Base-by-base conservation (phyloP, 2,329 filamentous ascomycete species). In the Penicillium sp. region DNA sequence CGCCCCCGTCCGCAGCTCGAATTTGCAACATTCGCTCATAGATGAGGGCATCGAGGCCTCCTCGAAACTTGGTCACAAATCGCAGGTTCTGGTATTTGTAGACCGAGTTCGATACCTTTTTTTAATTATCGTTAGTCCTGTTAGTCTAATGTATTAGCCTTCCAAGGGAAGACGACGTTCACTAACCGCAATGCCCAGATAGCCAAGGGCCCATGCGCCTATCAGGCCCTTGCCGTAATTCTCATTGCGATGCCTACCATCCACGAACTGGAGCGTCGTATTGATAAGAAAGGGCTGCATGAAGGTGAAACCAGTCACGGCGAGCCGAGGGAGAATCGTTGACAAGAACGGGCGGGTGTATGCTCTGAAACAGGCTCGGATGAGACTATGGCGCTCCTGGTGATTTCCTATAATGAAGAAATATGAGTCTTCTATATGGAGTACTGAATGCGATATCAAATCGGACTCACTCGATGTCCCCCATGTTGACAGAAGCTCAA, bases 241-340 rank as follows among this genome's bases (percentile, higher is more conserved):
- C 16, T 5, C 16, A 30, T 30, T 15, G 10, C 11, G 30, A 7
- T 32, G 16, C 11, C 10, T 32, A 11, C 17, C 16, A 5, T 32
- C 5, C 8, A 18, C 14, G 16, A 18, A 32, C 11, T 32, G 16
- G 9, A 32, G 21, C 8, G 17, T 20, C 8, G 5, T 18, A 32
- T 32, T 32, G 30, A 32, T 32, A 13, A 32, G 30, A n/a, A 32
- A 32, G 7, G 30, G 30, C 30, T 32, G 30, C n/a, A 11, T 11
- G 11, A 32, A 32, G 8, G 30, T 32, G 11, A 32, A 32, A 8
- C 30, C 30, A 2, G 30, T 19, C 9, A 32, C 17, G 17, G 21
- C 11, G 11, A 32, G 30, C 4, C 30, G 30, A 11, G 30, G 30
- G 4, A 32, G 11, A 4, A 32, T 19, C 7, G 16, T 11, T 7